Conservation (phyloP, 371 early-diverging fungal species). For the Cokeromyces recurvatus region DNA sequence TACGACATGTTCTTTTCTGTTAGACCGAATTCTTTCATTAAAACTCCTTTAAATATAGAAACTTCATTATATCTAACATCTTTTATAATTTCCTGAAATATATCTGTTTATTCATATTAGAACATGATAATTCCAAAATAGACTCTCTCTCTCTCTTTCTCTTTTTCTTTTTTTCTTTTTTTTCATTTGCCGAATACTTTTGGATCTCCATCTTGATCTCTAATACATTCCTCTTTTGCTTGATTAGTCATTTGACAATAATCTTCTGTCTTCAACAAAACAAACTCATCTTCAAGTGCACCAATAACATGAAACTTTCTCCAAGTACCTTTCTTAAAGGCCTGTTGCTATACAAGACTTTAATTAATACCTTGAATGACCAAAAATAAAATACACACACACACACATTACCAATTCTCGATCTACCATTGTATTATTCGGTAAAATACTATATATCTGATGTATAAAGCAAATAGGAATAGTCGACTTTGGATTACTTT, state of each 20-base stretch:
- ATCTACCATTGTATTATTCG: slow-evolving; percentile 31
- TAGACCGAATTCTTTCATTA: background rate
- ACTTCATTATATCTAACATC: slow-evolving; percentile 2
- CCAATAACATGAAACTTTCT: slow-evolving; percentile 32
- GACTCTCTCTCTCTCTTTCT: too few relatives aligned
- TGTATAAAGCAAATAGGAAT: slow-evolving; percentile 29
- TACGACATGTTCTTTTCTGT: slow-evolving; percentile 12
- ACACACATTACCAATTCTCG: slow-evolving; percentile 37
- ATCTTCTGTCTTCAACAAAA: slow-evolving; percentile 22
- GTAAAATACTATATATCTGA: slow-evolving; percentile 34
- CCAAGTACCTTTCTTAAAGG: slow-evolving; percentile 20
- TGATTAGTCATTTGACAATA: slow-evolving; percentile 23
- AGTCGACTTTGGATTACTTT: slow-evolving; percentile 1
- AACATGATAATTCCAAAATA: too few relatives aligned
- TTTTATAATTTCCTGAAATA: slow-evolving; percentile 5
- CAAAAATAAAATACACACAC: too few relatives aligned
- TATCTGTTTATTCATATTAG: too few relatives aligned
- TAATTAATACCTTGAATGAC: too few relatives aligned
- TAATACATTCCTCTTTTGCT: slow-evolving; percentile 23
- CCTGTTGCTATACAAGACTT: slow-evolving; percentile 22
- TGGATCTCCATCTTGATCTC: background rate
- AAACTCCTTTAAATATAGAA: slow-evolving; percentile 1
- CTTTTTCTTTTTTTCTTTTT: too few relatives aligned
- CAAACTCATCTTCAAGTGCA: slow-evolving; percentile 28
- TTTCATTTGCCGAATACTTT: slow-evolving; percentile 4